Evolutionary conservation across 495 filamentous ascomycete species (phyloP).

Genomic region (Pseudomonodictys pantanalensis): DNA sequence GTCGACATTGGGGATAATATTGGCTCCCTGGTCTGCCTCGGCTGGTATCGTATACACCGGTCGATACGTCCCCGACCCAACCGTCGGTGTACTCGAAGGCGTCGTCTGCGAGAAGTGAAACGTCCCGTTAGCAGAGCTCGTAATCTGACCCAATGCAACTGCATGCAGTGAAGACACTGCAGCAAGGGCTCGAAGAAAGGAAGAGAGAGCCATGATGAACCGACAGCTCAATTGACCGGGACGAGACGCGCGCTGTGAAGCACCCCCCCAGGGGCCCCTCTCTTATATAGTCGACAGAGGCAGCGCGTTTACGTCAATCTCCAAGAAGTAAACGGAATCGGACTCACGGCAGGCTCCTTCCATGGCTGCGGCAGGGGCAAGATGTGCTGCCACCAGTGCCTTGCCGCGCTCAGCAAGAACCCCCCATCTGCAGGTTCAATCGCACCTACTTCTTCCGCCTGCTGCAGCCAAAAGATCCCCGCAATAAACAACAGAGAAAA

Average conservation of each 20-base stretch:
- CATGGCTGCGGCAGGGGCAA: background rate
- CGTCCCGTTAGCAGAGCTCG: too few species aligned
- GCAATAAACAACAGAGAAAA: conserved; percentile 10
- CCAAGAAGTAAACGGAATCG: too few species aligned
- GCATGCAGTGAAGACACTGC: conserved; percentile 2
- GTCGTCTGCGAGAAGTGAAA: too few species aligned
- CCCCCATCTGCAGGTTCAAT: too few species aligned
- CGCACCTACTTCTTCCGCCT: background rate
- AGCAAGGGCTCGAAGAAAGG: conserved; percentile 2
- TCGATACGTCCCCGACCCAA: background rate
- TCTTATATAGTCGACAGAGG: too few species aligned
- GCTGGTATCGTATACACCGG: conserved; percentile 56
- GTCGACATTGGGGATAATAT: conserved; percentile 66
- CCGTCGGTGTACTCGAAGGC: conserved; percentile 11
- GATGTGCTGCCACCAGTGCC: too few species aligned
- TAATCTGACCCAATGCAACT: conserved; percentile 21
- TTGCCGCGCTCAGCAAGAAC: too few species aligned
- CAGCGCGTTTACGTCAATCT: too few species aligned
- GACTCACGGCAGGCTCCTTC: too few species aligned
- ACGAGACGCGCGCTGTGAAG: too few species aligned
- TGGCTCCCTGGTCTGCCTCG: conserved; percentile 53
- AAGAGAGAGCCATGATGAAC: conserved; percentile 18
- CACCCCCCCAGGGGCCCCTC: too few species aligned
- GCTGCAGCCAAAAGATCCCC: conserved; percentile 8
- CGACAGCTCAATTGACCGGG: too few species aligned